phyloP scores from a whole-genome alignment of 202 grass and related monocot genomes.

The Panicum virgatum region DNA sequence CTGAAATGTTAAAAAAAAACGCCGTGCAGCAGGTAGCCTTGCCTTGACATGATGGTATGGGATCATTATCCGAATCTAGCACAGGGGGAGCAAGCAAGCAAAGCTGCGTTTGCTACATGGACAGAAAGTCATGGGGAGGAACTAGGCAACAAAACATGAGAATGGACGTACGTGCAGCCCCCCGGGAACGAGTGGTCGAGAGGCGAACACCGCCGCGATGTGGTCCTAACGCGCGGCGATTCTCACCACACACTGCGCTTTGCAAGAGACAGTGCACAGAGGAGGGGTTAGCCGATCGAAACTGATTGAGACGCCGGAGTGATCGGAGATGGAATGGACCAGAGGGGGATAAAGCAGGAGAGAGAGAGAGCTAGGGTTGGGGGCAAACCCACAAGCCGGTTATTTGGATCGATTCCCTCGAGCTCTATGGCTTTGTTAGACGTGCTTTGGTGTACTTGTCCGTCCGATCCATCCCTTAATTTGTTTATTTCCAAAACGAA shows the following conservation, averaged over 20 bases:
- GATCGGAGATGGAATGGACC: slow-evolving; percentile 18
- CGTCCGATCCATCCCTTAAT: not conserved
- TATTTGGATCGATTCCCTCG: not conserved
- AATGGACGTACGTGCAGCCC: not conserved
- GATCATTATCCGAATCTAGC: slow-evolving; percentile 7
- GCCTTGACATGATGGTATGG: not conserved
- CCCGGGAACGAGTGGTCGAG: slow-evolving; percentile 36
- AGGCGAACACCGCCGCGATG: not conserved
- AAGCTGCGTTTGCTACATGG: not conserved
- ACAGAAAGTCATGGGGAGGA: slow-evolving; percentile 5
- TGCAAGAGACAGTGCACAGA: not conserved
- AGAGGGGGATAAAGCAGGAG: not conserved
- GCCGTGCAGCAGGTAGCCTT: not conserved
- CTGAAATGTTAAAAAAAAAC: too few species aligned
- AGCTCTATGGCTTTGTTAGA: not conserved
- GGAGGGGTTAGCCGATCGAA: not conserved
- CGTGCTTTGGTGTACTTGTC: not conserved
- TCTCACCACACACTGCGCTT: not conserved
- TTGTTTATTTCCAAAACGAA: not conserved
- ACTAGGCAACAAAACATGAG: slow-evolving; percentile 2
- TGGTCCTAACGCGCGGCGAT: slow-evolving; percentile 29
- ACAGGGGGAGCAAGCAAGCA: not conserved
- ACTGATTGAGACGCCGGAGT: slow-evolving; percentile 8
- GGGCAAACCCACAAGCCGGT: slow-evolving; percentile 24
- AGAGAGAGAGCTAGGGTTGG: not conserved